Evolutionary conservation across 2,329 filamentous ascomycete genomes (phyloP).

Genomic region (Paracoccidioides lutzii): DNA sequence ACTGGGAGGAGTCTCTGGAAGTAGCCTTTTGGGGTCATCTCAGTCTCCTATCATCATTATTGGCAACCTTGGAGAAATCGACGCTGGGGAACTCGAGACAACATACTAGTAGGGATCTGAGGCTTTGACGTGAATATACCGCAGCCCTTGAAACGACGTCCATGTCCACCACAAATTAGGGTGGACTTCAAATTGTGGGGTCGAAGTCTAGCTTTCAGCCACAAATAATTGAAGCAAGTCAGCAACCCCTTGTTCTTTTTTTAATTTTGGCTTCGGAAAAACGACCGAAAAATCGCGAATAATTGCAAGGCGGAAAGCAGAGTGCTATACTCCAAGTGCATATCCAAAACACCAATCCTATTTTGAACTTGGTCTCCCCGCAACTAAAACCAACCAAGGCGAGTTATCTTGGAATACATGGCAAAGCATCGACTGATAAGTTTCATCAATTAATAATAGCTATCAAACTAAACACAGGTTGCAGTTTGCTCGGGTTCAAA

Average conservation of each 20-base stretch:
- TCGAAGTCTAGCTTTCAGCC: neutral
- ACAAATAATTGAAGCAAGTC: neutral
- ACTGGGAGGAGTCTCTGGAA: neutral
- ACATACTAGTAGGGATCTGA: neutral
- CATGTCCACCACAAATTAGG: neutral
- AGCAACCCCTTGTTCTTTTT: neutral
- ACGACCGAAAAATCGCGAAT: neutral
- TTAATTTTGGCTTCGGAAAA: neutral
- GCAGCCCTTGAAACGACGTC: constrained; percentile 3
- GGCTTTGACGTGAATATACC: neutral
- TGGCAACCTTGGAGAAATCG: neutral
- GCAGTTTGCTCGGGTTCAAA: neutral
- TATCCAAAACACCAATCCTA: no score
- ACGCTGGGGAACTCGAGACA: neutral
- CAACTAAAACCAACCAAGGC: neutral
- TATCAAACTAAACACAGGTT: neutral
- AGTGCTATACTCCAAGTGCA: no score
- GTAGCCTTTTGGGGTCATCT: neutral
- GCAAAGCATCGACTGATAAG: neutral
- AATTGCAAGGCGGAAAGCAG: no score
- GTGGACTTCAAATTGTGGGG: neutral
- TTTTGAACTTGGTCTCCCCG: neutral
- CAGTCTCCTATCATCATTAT: neutral
- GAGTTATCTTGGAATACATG: neutral
- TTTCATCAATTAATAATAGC: neutral